Percentiles rank a stretch among this genome's conserved stretches.
These are phyloP conservation scores for Tylopilus intermedius DNA, from an alignment of 768 basidiomycete genomes.

Conservation along the genomic window DNA sequence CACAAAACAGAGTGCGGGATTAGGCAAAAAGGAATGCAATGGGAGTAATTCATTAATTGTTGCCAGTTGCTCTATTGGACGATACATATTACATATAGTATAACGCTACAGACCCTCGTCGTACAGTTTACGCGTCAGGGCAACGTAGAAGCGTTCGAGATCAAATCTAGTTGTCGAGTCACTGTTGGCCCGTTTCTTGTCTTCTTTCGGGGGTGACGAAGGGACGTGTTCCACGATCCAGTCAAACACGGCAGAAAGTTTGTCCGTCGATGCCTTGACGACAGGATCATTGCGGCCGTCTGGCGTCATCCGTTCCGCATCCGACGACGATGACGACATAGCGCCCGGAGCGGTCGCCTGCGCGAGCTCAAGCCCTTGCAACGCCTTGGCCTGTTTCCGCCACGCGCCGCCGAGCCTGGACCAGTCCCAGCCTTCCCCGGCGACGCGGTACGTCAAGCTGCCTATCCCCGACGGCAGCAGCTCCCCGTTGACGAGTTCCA, in stretches of 20 bases:
- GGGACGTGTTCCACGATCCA: constrained; percentile 76
- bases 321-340: constrained; percentile 1
- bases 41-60: not conserved
- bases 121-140: constrained; percentile 83
- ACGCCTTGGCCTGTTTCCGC: constrained; percentile 49
- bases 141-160: constrained; percentile 85
- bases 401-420: constrained; percentile 55
- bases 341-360: constrained; percentile 9
- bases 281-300: constrained; percentile 46
- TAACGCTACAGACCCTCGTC: constrained; percentile 73
- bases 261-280: constrained; percentile 64
- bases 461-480: constrained; percentile 49
- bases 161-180: constrained; percentile 67
- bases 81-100: not conserved
- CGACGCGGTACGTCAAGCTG: constrained; percentile 29
- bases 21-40: not conserved
- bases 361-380: constrained; percentile 31
- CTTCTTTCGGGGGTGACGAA: constrained; percentile 23
- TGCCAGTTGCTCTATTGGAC: not conserved
- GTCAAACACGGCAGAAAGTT: constrained; percentile 69
- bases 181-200: constrained; percentile 31
- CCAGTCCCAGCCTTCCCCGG: constrained; percentile 59
- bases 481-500: constrained; percentile 56
- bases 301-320: constrained; percentile 21
- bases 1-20: not conserved